Percentiles rank a stretch among this genome's conserved stretches.
These are phyloP conservation scores for Fraxinus americana DNA, from an alignment of 257 asterid genomes.

Conservation along the genomic window DNA sequence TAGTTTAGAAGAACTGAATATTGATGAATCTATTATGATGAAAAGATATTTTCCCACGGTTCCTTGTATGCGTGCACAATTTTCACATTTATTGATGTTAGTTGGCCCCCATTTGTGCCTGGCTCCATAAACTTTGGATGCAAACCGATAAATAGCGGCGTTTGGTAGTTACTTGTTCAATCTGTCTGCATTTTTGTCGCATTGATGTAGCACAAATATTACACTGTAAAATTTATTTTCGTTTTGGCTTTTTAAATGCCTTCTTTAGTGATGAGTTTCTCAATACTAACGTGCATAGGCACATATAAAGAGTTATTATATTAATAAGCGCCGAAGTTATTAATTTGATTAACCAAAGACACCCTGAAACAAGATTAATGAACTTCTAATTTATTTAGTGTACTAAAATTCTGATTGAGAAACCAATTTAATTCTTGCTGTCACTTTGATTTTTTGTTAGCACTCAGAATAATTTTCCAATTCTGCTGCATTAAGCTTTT, in stretches of 20 bases:
- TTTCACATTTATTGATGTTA: not conserved
- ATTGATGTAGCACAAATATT: not conserved
- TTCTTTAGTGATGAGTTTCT: not conserved
- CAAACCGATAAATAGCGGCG: not conserved
- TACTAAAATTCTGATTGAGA: not conserved
- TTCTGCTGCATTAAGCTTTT: not conserved
- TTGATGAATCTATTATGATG: not conserved
- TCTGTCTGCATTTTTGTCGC: not conserved
- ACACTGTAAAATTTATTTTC: not conserved
- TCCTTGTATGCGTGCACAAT: too few relatives aligned
- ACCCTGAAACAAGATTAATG: not conserved
- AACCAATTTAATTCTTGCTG: not conserved
- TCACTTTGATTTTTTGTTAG: slow-evolving; percentile 2
- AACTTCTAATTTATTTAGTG: not conserved
- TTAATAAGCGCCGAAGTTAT: not conserved
- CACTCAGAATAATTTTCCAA: not conserved
- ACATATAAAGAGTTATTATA: not conserved
- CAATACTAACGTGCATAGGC: not conserved
- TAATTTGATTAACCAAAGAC: not conserved
- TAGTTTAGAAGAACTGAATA: not conserved
- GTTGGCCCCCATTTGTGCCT: not conserved
- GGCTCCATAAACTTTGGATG: not conserved
- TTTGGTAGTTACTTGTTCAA: not conserved
- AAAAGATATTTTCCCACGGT: not conserved
- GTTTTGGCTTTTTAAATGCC: not conserved